A percentile compares a stretch with the other conserved stretches of the same genome.
Conservation (phyloP, 345 rosid genomes). For the Arabidopsis suecica region DNA sequence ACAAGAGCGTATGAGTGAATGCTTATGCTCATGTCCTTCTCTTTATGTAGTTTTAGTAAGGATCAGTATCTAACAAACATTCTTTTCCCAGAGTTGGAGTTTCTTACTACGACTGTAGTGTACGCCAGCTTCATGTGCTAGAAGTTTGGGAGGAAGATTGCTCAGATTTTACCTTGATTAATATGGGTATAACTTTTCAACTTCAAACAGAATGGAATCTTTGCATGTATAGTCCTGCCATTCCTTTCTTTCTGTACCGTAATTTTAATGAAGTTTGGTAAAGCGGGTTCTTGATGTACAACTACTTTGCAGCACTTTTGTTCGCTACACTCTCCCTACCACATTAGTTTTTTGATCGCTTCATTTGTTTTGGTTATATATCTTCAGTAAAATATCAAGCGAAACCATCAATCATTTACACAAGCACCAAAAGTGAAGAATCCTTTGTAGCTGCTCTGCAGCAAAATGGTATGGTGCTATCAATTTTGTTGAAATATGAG, state of each 20-base stretch:
- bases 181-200: conserved; percentile 60
- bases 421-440: conserved; percentile 96
- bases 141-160: conserved; percentile 94
- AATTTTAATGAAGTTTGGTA: neutral
- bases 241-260: neutral
- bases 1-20: conserved; percentile 13
- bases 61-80: conserved; percentile 24
- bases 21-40: conserved; percentile 20
- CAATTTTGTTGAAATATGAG: conserved; percentile 23
- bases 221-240: neutral
- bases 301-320: conserved; percentile 13
- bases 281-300: conserved; percentile 9
- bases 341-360: conserved; percentile 8
- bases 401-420: conserved; percentile 70
- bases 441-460: conserved; percentile 81
- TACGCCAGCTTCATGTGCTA: conserved; percentile 86
- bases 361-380: conserved; percentile 25
- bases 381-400: conserved; percentile 87
- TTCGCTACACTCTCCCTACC: conserved; percentile 18
- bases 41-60: neutral
- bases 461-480: conserved; percentile 62
- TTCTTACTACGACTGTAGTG: conserved; percentile 82
- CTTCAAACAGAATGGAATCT: conserved; percentile 19
- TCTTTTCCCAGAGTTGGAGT: conserved; percentile 68
- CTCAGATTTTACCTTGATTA: conserved; percentile 72